Conservation (phyloP, 345 rosid species). For the Citrus cavaleriei region DNA sequence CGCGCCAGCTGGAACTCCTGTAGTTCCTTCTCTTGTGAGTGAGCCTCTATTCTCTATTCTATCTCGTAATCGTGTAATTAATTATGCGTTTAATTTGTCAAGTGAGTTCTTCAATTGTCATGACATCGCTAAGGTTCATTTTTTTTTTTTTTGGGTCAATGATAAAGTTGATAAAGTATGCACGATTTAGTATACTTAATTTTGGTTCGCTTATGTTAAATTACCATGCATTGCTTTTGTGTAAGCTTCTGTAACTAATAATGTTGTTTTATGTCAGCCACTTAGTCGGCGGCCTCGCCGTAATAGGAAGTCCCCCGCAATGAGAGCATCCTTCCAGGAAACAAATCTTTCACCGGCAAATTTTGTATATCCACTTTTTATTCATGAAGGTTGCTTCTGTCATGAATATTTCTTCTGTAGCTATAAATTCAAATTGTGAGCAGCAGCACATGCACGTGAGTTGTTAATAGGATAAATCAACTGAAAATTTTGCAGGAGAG, state of each 20-base stretch:
- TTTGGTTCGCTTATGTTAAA: neutral
- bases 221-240: no score
- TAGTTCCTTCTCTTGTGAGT: constrained; percentile 60
- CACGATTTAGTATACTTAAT: no score
- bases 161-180: no score
- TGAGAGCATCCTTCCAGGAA: constrained; percentile 84
- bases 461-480: neutral
- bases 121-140: neutral
- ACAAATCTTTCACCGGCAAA: constrained; percentile 78
- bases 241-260: neutral
- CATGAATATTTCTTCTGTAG: neutral
- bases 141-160: neutral
- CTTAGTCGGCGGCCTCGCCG: constrained; percentile 82
- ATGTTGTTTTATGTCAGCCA: constrained; percentile 41
- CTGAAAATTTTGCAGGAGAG: constrained; percentile 50
- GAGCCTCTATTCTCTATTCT: neutral
- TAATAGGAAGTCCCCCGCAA: constrained; percentile 61
- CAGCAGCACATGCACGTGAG: neutral
- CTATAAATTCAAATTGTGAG: neutral
- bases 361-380: constrained; percentile 89
- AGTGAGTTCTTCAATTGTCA: neutral
- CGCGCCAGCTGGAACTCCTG: constrained; percentile 79
- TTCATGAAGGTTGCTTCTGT: constrained; percentile 70
- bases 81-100: neutral
- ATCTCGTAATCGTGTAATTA: neutral